Percentiles rank a stretch among this genome's conserved stretches.
These are phyloP conservation scores for Cryphonectria naterciae DNA, from an alignment of 2,329 filamentous ascomycete genomes.

Conservation along the genomic window DNA sequence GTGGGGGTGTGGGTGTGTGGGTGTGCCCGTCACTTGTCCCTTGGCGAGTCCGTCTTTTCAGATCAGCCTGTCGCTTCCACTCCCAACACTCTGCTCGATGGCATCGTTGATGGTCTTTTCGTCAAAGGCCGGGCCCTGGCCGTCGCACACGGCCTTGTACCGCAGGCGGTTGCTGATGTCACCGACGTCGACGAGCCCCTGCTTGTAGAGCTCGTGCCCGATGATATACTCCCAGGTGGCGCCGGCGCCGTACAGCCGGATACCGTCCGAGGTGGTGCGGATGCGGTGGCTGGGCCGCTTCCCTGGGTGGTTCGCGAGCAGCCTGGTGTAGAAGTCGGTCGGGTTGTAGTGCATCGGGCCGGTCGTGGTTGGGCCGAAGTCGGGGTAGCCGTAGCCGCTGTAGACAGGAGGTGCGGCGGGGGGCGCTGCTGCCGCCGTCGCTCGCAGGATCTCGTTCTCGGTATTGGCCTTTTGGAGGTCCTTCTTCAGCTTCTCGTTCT, in stretches of 20 bases:
- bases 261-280: constrained; percentile 66
- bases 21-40: not conserved
- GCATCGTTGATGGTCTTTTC: constrained; percentile 73
- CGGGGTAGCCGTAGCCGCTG: constrained; percentile 42
- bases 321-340: constrained; percentile 70
- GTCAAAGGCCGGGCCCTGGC: constrained; percentile 84
- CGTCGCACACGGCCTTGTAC: constrained; percentile 77
- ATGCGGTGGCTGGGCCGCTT: constrained; percentile 72
- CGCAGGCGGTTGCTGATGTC: constrained; percentile 81
- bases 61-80: constrained; percentile 75
- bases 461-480: constrained; percentile 83
- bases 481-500: constrained; percentile 85
- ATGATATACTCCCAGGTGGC: constrained; percentile 93
- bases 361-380: constrained; percentile 54
- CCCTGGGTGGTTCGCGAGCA: constrained; percentile 64
- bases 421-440: constrained; percentile 60
- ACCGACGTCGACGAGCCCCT: constrained; percentile 78
- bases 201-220: constrained; percentile 74
- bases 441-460: constrained; percentile 90
- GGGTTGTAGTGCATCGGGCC: constrained; percentile 74
- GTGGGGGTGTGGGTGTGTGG: no score
- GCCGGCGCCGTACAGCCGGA: constrained; percentile 72
- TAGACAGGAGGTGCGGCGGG: not conserved
- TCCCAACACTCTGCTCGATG: constrained; percentile 77
- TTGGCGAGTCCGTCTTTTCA: constrained; percentile 32